A percentile compares a stretch with the other conserved stretches of the same genome.
Conservation (phyloP, 768 basidiomycete species). For the Sarcodon aspratus region DNA sequence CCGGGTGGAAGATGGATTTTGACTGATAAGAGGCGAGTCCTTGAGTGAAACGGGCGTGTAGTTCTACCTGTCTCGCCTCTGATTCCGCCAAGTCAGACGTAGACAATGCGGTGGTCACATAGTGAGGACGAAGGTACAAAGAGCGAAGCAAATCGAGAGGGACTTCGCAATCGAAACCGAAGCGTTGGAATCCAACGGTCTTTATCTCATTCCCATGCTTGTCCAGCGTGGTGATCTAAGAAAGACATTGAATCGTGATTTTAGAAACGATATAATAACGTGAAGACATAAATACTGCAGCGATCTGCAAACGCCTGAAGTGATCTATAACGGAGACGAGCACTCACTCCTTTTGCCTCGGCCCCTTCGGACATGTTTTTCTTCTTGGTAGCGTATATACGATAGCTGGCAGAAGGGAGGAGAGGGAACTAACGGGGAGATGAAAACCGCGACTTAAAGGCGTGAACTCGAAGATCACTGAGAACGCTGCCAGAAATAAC, state of each 20-base stretch:
- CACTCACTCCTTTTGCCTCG: too few species aligned
- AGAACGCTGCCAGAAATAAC: background rate
- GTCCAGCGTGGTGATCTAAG: slow-evolving; percentile 54
- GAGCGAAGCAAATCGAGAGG: slow-evolving; percentile 70
- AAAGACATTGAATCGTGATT: too few species aligned
- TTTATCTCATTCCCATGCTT: slow-evolving; percentile 67
- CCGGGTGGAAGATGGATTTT: slow-evolving; percentile 78
- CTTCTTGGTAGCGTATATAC: too few species aligned
- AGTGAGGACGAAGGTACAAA: slow-evolving; percentile 82
- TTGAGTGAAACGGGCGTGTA: slow-evolving; percentile 43
- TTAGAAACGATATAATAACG: too few species aligned
- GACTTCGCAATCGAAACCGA: slow-evolving; percentile 86
- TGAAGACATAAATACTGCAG: background rate
- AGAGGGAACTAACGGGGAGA: background rate
- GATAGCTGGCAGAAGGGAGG: background rate
- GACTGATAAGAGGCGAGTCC: slow-evolving; percentile 51
- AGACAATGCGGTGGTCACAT: slow-evolving; percentile 36
- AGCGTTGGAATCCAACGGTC: slow-evolving; percentile 73
- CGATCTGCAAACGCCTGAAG: background rate
- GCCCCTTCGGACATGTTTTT: too few species aligned
- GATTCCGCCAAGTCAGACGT: slow-evolving; percentile 22
- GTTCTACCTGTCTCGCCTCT: slow-evolving; percentile 25
- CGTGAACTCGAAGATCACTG: background rate
- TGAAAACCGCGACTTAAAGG: background rate
- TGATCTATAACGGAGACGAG: too few species aligned